phyloP scores from a whole-genome alignment of 2,329 filamentous ascomycete genomes.

The Sporothrix luriei region DNA sequence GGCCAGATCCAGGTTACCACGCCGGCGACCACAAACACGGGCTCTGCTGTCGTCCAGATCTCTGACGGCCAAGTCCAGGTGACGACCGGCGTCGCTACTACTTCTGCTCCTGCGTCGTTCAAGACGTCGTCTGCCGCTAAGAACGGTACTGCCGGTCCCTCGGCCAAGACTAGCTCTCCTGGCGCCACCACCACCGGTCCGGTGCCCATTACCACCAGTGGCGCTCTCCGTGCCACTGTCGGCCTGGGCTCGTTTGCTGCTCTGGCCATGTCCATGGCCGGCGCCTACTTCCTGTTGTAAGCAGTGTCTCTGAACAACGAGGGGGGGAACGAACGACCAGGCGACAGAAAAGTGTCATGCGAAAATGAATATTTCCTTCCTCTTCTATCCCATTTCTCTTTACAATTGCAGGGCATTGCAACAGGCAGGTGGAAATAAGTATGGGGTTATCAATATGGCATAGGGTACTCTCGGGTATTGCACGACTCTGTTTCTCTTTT shows the following conservation, averaged over 20 bases:
- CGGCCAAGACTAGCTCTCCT: background rate
- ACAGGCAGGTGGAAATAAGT: background rate
- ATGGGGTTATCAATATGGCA: conserved; percentile 20
- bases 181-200: conserved; percentile 15
- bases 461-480: background rate
- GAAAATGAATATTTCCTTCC: conserved; percentile 22
- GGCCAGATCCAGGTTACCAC: conserved; percentile 53
- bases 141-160: conserved; percentile 7
- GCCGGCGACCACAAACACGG: background rate
- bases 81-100: background rate
- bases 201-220: conserved; percentile 38
- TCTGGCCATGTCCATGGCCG: conserved; percentile 43
- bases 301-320: background rate
- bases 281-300: conserved; percentile 45
- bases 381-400: conserved; percentile 18
- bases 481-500: background rate
- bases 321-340: background rate
- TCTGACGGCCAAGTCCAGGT: conserved; percentile 11
- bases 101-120: conserved; percentile 16
- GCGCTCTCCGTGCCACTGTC: conserved; percentile 40
- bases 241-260: conserved; percentile 43
- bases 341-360: background rate
- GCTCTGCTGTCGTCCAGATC: background rate
- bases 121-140: conserved; percentile 17
- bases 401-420: background rate